phyloP scores from a whole-genome alignment of 1,284 basidiomycete genomes.

The Irpex sp. region DNA sequence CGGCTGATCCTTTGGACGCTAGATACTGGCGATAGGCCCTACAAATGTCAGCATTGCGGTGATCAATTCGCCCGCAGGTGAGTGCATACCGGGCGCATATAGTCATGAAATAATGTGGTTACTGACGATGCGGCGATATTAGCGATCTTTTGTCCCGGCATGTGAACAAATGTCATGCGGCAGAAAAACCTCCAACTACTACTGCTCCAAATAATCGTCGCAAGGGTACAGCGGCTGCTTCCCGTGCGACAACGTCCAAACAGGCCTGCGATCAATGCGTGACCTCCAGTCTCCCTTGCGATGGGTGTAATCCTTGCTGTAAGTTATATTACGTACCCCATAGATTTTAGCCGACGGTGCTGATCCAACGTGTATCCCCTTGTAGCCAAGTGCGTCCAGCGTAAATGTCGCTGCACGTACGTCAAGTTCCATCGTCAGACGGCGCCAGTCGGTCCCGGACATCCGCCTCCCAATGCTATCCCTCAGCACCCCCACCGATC shows the following conservation, averaged over 20 bases:
- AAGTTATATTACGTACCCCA: constrained; percentile 31
- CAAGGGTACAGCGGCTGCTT: constrained; percentile 58
- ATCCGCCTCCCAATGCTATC: constrained; percentile 30
- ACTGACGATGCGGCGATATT: constrained; percentile 1
- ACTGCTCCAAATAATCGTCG: constrained; percentile 39
- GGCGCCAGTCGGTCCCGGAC: constrained; percentile 70
- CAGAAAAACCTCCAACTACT: constrained; percentile 56
- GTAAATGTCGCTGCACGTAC: constrained; percentile 77
- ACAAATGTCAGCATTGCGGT: constrained; percentile 86
- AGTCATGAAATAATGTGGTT: constrained; percentile 5
- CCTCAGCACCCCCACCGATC: constrained; percentile 14
- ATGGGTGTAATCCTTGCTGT: constrained; percentile 80
- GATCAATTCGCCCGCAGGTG: constrained; percentile 87
- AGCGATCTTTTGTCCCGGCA: constrained; percentile 87
- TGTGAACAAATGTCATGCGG: constrained; percentile 85
- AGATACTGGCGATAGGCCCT: constrained; percentile 92
- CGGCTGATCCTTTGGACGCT: constrained; percentile 12
- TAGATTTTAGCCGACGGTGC: background rate
- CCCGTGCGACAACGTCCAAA: constrained; percentile 71
- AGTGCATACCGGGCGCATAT: constrained; percentile 16
- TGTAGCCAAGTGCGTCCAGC: constrained; percentile 73
- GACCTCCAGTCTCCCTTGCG: constrained; percentile 75
- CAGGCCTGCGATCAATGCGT: constrained; percentile 88
- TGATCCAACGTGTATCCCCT: constrained; percentile 1
- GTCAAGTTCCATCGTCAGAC: constrained; percentile 84